Conservation (phyloP, 495 filamentous ascomycete species). For the Penicillium waksmanii region DNA sequence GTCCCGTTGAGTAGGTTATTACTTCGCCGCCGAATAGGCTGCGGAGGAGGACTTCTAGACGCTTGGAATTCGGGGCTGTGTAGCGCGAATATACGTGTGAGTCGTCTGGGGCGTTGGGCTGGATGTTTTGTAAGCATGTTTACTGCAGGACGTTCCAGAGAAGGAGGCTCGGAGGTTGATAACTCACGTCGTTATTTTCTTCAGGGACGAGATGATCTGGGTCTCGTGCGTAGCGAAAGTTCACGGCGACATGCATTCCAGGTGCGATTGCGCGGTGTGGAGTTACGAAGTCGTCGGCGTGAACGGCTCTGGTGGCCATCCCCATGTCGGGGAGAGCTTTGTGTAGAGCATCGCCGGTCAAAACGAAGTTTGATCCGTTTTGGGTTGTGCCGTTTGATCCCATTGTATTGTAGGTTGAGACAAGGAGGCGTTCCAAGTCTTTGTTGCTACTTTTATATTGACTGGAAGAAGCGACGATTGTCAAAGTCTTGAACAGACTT, state of each 20-base stretch:
- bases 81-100: conserved; percentile 76
- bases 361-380: conserved; percentile 13
- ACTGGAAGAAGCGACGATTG: too few species aligned
- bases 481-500: too few species aligned
- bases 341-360: conserved; percentile 18
- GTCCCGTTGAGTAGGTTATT: conserved; percentile 79
- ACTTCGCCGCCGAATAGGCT: conserved; percentile 68
- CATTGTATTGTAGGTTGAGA: conserved; percentile 11
- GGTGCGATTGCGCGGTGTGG: conserved; percentile 25
- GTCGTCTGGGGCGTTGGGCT: conserved; percentile 34
- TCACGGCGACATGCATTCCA: conserved; percentile 26
- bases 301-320: conserved; percentile 23
- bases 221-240: conserved; percentile 26
- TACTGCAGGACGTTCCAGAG: background rate
- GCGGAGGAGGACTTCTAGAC: conserved; percentile 77
- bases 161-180: background rate
- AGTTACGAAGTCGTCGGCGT: conserved; percentile 26
- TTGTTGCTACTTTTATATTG: too few species aligned
- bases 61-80: conserved; percentile 71
- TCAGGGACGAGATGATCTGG: conserved; percentile 20
- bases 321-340: conserved; percentile 20
- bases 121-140: background rate
- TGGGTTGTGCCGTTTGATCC: conserved; percentile 9
- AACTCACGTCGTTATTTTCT: conserved; percentile 26
- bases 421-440: background rate